Evolutionary conservation across 2,329 filamentous ascomycete genomes (phyloP), one percentile per base, ranked within the genome.

Genomic region (Paraphaeosphaeria minitans): DNA sequence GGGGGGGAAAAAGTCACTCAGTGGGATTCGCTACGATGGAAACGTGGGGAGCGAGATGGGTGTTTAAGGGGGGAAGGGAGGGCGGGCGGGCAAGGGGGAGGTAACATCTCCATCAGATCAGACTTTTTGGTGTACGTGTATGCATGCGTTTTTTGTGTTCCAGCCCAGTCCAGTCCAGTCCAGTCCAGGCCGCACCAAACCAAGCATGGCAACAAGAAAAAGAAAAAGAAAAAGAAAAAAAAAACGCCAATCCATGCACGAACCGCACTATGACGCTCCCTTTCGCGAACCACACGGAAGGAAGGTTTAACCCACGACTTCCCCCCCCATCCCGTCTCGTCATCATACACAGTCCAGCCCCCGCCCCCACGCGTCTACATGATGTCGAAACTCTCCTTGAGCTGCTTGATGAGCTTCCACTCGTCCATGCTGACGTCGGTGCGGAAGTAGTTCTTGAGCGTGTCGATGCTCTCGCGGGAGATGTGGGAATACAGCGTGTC

Each of bases 361-460:
- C 24, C 24, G 3, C 24, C 24, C 24, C n/a, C n/a, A 27, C 9
- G 10, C n/a, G 7, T 43, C 41, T 62, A 71, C 64, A 62, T 57
- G 35, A 97, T 90, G 79, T 98, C 95, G 75, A 98, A 97, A 67
- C 96, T 75, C 42, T 91, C 88, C 87, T 99, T 99, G 75, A 99
- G 82, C 85, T 97, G 96, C 79, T 94, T 91, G 74, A 99, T 92
- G 64, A 99, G 83, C 73, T 87, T 84, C 95, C 95, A 99, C 81
- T 99, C 95, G 12, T 98, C 95, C 79, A 91, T 94, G 50, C 85
- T 85, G 43, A 97, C 92, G 60, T 97, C 93, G 58, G 87, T 82
- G 57, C 93, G 85, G 82, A 97, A 99, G 77, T 92, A 97, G 75
- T 97, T 92, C 85, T 99, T 99, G 65, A 99, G 86, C 9, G 89